These are phyloP conservation scores for Aspergillus floridensis DNA, from an alignment of 2,329 filamentous ascomycete species.

Conservation along the genomic window DNA sequence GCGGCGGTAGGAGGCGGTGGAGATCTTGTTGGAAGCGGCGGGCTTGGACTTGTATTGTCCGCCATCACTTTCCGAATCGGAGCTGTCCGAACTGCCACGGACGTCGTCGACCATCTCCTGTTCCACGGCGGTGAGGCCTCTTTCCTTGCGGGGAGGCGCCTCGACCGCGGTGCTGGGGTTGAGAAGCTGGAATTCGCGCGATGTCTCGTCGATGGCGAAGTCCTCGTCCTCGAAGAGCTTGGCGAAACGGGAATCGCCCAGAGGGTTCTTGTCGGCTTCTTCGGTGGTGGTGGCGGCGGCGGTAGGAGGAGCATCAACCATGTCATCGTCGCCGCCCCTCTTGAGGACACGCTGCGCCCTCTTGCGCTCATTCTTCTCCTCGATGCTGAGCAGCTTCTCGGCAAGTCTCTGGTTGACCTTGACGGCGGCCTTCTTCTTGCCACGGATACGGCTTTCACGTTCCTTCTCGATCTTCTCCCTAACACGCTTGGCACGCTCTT, in stretches of 20 bases:
- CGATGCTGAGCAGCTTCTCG: slow-evolving; percentile 59
- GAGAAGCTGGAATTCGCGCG: slow-evolving; percentile 78
- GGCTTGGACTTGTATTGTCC: slow-evolving; percentile 25
- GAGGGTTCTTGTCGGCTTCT: slow-evolving; percentile 57
- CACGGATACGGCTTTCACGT: slow-evolving; percentile 88
- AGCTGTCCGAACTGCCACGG: slow-evolving; percentile 39
- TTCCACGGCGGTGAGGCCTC: slow-evolving; percentile 61
- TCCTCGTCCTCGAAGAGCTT: slow-evolving; percentile 90
- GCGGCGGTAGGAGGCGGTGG: slow-evolving; percentile 54
- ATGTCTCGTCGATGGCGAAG: slow-evolving; percentile 86
- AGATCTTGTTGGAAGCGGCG: slow-evolving; percentile 46
- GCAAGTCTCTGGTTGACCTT: slow-evolving; percentile 79
- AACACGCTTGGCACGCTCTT: slow-evolving; percentile 85
- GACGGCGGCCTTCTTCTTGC: slow-evolving; percentile 81
- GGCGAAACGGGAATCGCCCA: slow-evolving; percentile 83
- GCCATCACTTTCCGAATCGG: slow-evolving; percentile 33
- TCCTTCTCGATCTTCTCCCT: slow-evolving; percentile 97
- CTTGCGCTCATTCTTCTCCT: slow-evolving; percentile 55
- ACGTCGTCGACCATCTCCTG: slow-evolving; percentile 58
- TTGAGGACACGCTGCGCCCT: slow-evolving; percentile 49
- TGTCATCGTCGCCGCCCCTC: slow-evolving; percentile 55
- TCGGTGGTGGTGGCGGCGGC: slow-evolving; percentile 12
- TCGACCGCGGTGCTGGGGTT: slow-evolving; percentile 74
- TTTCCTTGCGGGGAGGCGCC: slow-evolving; percentile 35
- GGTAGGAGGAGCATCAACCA: slow-evolving; percentile 27